These are phyloP conservation scores for Blastomyces parvus DNA, from an alignment of 2,329 filamentous ascomycete genomes.

Conservation along the genomic window DNA sequence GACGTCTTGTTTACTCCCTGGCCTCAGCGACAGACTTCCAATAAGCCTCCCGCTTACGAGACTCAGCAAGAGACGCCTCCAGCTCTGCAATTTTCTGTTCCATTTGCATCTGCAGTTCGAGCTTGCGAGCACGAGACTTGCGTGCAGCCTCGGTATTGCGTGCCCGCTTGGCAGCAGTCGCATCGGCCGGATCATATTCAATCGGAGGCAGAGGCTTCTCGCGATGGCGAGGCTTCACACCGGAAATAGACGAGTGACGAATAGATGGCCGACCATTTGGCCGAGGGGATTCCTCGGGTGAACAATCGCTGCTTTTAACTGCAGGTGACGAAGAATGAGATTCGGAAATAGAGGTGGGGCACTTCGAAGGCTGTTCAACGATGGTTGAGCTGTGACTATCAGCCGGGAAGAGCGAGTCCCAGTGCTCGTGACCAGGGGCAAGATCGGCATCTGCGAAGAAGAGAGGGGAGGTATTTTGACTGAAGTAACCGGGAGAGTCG, in stretches of 20 bases:
- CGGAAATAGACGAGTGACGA: conserved; percentile 60
- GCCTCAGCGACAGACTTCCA: conserved; percentile 28
- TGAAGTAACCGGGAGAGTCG: conserved; percentile 61
- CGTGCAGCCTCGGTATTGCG: conserved; percentile 89
- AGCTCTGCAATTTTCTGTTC: conserved; percentile 64
- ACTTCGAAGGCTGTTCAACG: neutral
- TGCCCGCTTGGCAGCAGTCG: conserved; percentile 79
- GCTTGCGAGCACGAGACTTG: conserved; percentile 83
- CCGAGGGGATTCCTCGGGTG: conserved; percentile 31
- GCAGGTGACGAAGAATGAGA: conserved; percentile 18
- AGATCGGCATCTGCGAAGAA: conserved; percentile 53
- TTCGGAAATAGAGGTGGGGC: conserved; percentile 1
- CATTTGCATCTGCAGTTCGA: conserved; percentile 62
- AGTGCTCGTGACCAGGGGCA: conserved; percentile 46
- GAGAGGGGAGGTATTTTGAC: conserved; percentile 69
- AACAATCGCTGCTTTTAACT: conserved; percentile 34
- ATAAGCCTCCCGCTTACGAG: conserved; percentile 29
- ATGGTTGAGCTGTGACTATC: neutral
- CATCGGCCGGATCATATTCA: conserved; percentile 63
- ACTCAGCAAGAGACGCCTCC: conserved; percentile 38
- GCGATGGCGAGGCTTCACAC: conserved; percentile 63
- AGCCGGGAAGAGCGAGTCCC: conserved; percentile 54
- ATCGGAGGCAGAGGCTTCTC: conserved; percentile 75
- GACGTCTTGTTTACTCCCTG: conserved; percentile 12
- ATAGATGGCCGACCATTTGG: conserved; percentile 37